Evolutionary conservation across 139 green algal species (phyloP).

Genomic region (Diplosphaera chodatii): DNA sequence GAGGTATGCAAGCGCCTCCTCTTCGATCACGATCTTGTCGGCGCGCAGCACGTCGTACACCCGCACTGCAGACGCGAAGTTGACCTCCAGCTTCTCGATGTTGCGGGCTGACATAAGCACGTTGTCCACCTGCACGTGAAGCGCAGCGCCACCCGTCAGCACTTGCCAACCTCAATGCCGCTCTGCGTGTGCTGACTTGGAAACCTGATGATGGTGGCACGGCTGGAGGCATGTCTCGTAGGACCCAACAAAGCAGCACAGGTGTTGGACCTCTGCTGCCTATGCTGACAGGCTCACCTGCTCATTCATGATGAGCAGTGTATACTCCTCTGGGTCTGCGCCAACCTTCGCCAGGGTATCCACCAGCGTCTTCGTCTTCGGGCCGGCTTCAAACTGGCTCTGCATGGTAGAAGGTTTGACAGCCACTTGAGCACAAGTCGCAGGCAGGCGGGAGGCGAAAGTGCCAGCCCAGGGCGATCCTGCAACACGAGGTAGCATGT

Average conservation of each 20-base stretch:
- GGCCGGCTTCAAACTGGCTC: constrained; percentile 32
- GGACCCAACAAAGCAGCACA: too few species aligned
- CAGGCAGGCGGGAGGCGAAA: not conserved
- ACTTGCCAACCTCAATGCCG: too few species aligned
- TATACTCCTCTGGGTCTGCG: constrained; percentile 35
- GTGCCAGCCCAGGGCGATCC: not conserved
- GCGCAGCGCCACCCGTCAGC: too few species aligned
- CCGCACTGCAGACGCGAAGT: constrained; percentile 40
- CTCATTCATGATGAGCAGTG: constrained; percentile 40
- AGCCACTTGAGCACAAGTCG: too few species aligned
- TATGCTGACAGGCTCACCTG: not conserved
- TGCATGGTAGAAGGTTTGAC: too few species aligned
- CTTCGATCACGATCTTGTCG: constrained; percentile 89
- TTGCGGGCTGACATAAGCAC: constrained; percentile 68
- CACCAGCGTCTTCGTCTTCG: constrained; percentile 84
- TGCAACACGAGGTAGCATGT: not conserved
- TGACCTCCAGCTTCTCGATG: constrained; percentile 55
- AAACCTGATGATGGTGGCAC: too few species aligned
- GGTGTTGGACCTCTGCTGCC: too few species aligned
- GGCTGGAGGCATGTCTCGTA: too few species aligned
- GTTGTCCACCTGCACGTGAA: not conserved
- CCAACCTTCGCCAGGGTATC: constrained; percentile 56
- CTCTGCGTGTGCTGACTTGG: too few species aligned
- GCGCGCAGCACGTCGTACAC: constrained; percentile 92
- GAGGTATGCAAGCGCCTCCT: constrained; percentile 59